These are phyloP conservation scores for Dysphania ambrosioides DNA, from an alignment of 148 eudicot genomes.

Conservation along the genomic window DNA sequence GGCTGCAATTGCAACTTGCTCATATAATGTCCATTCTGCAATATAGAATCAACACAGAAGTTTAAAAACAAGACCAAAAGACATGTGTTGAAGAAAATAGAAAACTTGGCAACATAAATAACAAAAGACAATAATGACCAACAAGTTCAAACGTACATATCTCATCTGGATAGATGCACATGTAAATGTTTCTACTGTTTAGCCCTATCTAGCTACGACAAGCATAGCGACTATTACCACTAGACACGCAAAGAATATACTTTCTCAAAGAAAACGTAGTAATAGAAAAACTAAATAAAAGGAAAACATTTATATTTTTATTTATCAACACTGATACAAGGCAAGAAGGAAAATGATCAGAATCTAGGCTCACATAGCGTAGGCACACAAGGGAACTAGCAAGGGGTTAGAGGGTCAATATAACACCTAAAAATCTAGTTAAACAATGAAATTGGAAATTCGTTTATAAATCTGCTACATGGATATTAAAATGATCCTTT, in stretches of 20 bases:
- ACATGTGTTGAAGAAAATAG: background rate
- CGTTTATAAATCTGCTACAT: background rate
- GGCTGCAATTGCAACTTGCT: slow-evolving; percentile 95
- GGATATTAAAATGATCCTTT: no score
- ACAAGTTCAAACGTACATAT: background rate
- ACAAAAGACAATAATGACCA: background rate
- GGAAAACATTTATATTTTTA: no score
- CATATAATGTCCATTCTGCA: slow-evolving; percentile 93
- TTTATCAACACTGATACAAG: no score
- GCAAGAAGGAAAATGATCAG: background rate
- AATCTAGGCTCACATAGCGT: background rate
- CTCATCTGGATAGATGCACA: background rate
- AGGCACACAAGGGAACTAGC: background rate
- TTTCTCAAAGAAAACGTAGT: background rate
- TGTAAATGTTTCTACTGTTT: background rate
- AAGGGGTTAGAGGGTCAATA: background rate
- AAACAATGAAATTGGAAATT: background rate
- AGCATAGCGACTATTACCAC: background rate
- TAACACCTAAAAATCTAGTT: background rate
- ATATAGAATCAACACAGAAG: slow-evolving; percentile 5
- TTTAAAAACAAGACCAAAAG: background rate
- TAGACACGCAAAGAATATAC: background rate
- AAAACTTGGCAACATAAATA: background rate
- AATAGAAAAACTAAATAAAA: background rate
- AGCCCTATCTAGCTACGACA: background rate